These are phyloP conservation scores for Colletotrichum sp. DNA, from an alignment of 2,329 filamentous ascomycete species.

Conservation along the genomic window DNA sequence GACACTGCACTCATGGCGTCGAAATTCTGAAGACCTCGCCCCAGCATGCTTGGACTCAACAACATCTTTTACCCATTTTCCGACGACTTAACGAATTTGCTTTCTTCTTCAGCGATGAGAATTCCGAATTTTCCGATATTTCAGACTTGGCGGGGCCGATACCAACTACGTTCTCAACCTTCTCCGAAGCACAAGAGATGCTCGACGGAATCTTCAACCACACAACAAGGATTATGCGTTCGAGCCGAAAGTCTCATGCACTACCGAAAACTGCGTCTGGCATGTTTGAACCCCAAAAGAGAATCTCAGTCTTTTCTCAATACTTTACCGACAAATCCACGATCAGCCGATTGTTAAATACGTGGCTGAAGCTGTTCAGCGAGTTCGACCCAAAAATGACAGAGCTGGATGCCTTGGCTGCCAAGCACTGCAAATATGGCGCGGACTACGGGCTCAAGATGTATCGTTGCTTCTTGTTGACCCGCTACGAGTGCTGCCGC, in stretches of 20 bases:
- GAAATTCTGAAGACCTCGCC: background rate
- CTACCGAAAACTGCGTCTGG: background rate
- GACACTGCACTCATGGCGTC: constrained; percentile 14
- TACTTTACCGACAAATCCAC: background rate
- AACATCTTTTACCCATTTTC: constrained; percentile 10
- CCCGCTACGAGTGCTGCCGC: constrained; percentile 13
- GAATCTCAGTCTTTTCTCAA: background rate
- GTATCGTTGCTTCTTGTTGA: background rate
- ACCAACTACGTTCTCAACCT: background rate
- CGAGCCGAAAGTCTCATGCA: background rate
- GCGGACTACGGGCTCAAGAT: background rate
- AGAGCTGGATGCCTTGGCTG: constrained; percentile 1
- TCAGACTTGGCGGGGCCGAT: background rate
- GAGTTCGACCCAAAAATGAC: background rate
- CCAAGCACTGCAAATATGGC: constrained; percentile 2
- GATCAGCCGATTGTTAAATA: background rate
- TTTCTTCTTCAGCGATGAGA: constrained; percentile 6
- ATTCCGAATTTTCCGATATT: constrained; percentile 23
- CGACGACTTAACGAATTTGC: background rate
- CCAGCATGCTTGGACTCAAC: constrained; percentile 3
- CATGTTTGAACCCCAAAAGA: background rate
- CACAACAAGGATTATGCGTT: background rate
- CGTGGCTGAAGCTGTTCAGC: background rate
- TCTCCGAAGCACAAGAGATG: background rate
- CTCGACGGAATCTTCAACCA: background rate